Evolutionary conservation across 768 basidiomycete genomes (phyloP), one percentile per base, ranked within the genome.

Genomic region (Paxillus ammoniavirescens): DNA sequence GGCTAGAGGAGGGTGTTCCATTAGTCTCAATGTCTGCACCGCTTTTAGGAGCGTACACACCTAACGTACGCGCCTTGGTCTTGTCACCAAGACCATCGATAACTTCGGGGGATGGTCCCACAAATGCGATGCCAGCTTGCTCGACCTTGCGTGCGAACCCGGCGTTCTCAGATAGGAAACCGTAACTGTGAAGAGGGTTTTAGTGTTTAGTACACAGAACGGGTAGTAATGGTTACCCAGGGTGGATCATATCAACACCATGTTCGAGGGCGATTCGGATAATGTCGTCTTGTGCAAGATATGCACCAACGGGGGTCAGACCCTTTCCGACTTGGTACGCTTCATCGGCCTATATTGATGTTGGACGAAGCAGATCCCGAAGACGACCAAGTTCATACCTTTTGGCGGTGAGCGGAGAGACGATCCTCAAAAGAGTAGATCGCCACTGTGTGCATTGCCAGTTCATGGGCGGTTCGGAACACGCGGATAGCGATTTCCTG

Each of bases 231-330:
- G 41, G 78, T 65, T 61, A 93, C 92, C 95, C 94, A 10, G 94
- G 97, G 73, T 98, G 97, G 67, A 99, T 98, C 97, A 99, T 98
- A 70, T 98, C 96, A 23, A 99, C 97, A 23, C 93, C 95, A 72
- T 98, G 94, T 72, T 98, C 95, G 42, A 98, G 80, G n/a, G 94
- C 93, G 60, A 94, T 88, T 58, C 86, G 77, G 73, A 99, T 94
- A 72, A 99, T 98, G 65, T 97, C 94, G 63, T 98, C 93, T 70
- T 98, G 95, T 2, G 95, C 88, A 58, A 99, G 89, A 72, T 99
- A 99, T 9, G 97, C 97, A 15, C 79, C 97, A 38, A 99, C 97
- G 31, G 97, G 97, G 13, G 95, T 94, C 47, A 98, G 73, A 8
- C 97, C 97, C 65, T 91, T 93, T 51, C 97, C 97, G 59, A 98